Conservation (phyloP, 768 basidiomycete genomes). For the Agaricus sinodeliciosus region DNA sequence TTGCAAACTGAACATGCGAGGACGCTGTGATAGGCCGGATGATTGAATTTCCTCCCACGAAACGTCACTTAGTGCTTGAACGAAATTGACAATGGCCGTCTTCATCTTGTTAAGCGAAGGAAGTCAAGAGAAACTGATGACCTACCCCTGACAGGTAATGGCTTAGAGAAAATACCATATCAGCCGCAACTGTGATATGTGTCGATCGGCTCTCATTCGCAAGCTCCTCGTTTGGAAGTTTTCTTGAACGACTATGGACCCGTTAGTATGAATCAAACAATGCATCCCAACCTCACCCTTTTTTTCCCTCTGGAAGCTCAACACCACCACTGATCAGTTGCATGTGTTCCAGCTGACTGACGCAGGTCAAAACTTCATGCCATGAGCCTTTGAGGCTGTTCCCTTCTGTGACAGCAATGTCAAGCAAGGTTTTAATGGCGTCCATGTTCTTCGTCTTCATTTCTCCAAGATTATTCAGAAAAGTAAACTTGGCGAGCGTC, state of each 20-base stretch:
- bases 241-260: constrained; percentile 40
- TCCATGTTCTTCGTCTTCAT: constrained; percentile 99
- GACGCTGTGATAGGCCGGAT: constrained; percentile 89
- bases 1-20: constrained; percentile 92
- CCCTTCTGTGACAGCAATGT: constrained; percentile 94
- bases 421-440: constrained; percentile 91
- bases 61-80: constrained; percentile 90
- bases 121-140: constrained; percentile 11
- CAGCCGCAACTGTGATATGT: constrained; percentile 96
- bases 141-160: constrained; percentile 91
- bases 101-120: constrained; percentile 23
- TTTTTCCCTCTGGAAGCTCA: constrained; percentile 77
- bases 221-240: constrained; percentile 83
- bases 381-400: constrained; percentile 94
- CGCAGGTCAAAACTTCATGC: constrained; percentile 94
- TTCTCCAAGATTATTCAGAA: constrained; percentile 94
- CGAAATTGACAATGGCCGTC: constrained; percentile 98
- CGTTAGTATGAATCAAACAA: neutral
- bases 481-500: constrained; percentile 93
- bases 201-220: constrained; percentile 96
- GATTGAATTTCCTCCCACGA: constrained; percentile 99
- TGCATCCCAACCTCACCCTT: constrained; percentile 51
- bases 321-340: constrained; percentile 91
- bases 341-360: constrained; percentile 98
- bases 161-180: constrained; percentile 98